Evolutionary conservation across 2,329 filamentous ascomycete genomes (phyloP), one percentile per base, ranked within the genome.

Genomic region (Samsoniella hepiali): DNA sequence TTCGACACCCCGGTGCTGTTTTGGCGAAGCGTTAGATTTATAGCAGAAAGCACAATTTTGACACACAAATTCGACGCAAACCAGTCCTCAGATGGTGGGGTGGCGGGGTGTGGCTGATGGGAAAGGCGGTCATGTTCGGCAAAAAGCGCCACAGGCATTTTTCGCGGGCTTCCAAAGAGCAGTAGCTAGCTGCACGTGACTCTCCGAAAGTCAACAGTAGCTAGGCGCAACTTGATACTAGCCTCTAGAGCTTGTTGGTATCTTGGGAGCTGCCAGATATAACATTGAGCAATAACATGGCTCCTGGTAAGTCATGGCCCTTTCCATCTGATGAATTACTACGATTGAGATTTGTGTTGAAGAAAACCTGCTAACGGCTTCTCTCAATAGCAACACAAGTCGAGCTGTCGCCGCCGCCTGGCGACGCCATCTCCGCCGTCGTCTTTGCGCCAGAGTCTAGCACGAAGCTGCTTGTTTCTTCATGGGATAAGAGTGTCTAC

Each of bases 401-500:
- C 78, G 90, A 95, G 77, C 85, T 97, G 72, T 83, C 88, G 65
- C 86, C 91, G 70, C 88, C 93, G 54, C 95, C 95, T 11, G 85
- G 84, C 69, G 95, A 99, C 77, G 91, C 90, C 70, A 90, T 98
- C 71, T 96, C 94, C 55, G 84, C 92, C 31, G 81, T 98, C 71
- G 87, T 87, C 72, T 99, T 96, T 82, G 91, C 93, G 68, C 91
- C 92, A 42, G 79, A 83, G 65, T 87, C 88, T n/a, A 84, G 88
- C 3, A 86, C 83, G 61, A 89, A 88, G 69, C 84, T 99, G 44
- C 85, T 96, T n/a, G 93, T 94, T 69, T 90, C 93, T 11, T 97
- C 93, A 63, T 99, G 95, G 95, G 94, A 98, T 78, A 91, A 88
- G 76, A 87, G 91, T 74, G 87, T 96, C 63, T 96, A 97, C 77